Percentiles rank a stretch among this genome's conserved stretches.
phyloP scores from a whole-genome alignment of 2,329 filamentous ascomycete species.

The Fusarium mundagurra region DNA sequence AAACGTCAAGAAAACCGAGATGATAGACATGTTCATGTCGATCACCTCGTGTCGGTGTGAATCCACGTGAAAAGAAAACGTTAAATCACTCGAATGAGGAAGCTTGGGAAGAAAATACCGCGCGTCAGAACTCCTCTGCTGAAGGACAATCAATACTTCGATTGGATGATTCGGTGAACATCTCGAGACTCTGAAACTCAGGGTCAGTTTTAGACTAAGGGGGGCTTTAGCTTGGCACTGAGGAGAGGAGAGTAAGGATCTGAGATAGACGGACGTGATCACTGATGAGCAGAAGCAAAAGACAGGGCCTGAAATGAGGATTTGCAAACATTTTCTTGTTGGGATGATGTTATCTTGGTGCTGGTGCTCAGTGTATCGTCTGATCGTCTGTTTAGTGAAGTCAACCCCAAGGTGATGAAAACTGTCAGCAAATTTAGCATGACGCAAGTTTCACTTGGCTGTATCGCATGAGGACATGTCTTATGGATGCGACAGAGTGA shows the following conservation, averaged over 20 bases:
- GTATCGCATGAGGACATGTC: neutral
- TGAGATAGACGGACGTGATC: constrained; percentile 15
- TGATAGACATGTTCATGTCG: neutral
- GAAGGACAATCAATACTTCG: neutral
- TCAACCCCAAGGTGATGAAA: neutral
- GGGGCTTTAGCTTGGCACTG: constrained; percentile 14
- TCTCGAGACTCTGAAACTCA: constrained; percentile 39
- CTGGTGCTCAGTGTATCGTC: neutral
- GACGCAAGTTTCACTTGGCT: constrained; percentile 6
- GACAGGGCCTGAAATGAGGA: constrained; percentile 17
- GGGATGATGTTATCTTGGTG: neutral
- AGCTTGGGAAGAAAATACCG: neutral
- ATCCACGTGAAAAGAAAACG: constrained; percentile 4
- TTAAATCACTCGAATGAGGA: constrained; percentile 3
- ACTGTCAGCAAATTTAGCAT: neutral
- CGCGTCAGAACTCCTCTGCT: neutral
- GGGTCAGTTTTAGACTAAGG: constrained; percentile 32
- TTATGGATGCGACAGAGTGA: constrained; percentile 27
- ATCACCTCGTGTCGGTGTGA: constrained; percentile 28
- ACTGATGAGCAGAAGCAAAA: constrained; percentile 1
- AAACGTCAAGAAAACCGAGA: neutral
- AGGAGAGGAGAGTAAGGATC: constrained; percentile 6
- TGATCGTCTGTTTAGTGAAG: neutral
- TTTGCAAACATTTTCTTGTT: constrained; percentile 10
- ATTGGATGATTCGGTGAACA: constrained; percentile 26